phyloP scores from a whole-genome alignment of 108 stramenopile species.

The Conticribra weissflogii region DNA sequence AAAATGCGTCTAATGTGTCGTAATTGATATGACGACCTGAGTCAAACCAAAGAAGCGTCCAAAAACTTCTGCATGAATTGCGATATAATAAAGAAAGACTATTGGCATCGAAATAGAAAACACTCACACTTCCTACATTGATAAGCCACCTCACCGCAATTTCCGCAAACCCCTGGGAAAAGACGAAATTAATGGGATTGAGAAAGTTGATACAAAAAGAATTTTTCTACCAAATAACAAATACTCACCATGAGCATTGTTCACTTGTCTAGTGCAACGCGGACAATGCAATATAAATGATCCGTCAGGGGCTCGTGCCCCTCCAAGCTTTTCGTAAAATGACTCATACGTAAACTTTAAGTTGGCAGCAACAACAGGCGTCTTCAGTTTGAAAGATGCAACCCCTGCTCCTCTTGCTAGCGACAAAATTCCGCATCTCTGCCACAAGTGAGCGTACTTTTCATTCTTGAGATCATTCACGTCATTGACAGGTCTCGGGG shows the following conservation, averaged over 20 bases:
- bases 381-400: constrained; percentile 53
- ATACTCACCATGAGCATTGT: constrained; percentile 80
- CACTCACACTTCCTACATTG: constrained; percentile 91
- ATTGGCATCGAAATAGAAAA: not conserved
- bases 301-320: constrained; percentile 57
- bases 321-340: constrained; percentile 78
- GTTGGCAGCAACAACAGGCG: constrained; percentile 76
- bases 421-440: constrained; percentile 66
- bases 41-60: no score
- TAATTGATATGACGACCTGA: constrained; percentile 88
- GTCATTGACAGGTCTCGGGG: constrained; percentile 61
- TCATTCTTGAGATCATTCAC: constrained; percentile 60
- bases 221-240: not conserved
- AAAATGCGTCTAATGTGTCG: constrained; percentile 91
- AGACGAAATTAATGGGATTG: not conserved
- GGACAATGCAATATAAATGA: constrained; percentile 82
- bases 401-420: constrained; percentile 64
- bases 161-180: constrained; percentile 76
- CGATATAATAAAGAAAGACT: not conserved
- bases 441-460: constrained; percentile 64
- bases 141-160: constrained; percentile 95
- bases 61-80: no score
- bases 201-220: not conserved
- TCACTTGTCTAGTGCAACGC: constrained; percentile 91
- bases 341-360: constrained; percentile 74